Percentiles rank a stretch among this genome's conserved stretches.
Evolutionary conservation across 208 protist genomes (phyloP).

Genomic region (Kentomonas sorsogonicus): DNA sequence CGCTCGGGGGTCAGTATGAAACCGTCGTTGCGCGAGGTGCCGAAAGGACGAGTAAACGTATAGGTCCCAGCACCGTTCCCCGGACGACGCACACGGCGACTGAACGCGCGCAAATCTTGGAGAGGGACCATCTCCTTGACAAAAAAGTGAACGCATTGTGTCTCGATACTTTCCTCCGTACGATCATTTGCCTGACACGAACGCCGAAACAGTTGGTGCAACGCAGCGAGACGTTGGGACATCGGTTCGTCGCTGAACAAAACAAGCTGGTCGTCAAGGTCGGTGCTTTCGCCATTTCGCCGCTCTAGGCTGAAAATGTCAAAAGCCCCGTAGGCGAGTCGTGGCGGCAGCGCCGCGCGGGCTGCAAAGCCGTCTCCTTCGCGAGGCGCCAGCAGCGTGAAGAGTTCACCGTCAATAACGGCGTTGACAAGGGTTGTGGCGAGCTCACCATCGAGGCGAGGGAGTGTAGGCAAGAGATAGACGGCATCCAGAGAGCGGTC

Average conservation of each 20-base stretch:
- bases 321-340: conserved; percentile 45
- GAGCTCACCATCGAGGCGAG: conserved; percentile 25
- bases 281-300: conserved; percentile 22
- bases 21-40: conserved; percentile 61
- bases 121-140: conserved; percentile 64
- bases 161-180: too few species aligned
- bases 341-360: background rate
- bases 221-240: too few species aligned
- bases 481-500: conserved; percentile 52
- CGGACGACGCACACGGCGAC: conserved; percentile 21
- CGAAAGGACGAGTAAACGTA: conserved; percentile 29
- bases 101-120: conserved; percentile 26
- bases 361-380: background rate
- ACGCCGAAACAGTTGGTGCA: too few species aligned
- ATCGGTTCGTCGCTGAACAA: too few species aligned
- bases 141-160: conserved; percentile 34
- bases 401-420: conserved; percentile 62
- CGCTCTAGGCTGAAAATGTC: conserved; percentile 34
- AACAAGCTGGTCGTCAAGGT: conserved; percentile 33
- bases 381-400: conserved; percentile 32
- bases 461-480: conserved; percentile 31
- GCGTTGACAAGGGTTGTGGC: conserved; percentile 11
- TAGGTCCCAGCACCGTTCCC: background rate
- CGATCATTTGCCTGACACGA: too few species aligned
- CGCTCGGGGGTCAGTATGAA: conserved; percentile 76